Base-by-base conservation (phyloP, 257 asterid species). In the Solanum pinnatisectum region DNA sequence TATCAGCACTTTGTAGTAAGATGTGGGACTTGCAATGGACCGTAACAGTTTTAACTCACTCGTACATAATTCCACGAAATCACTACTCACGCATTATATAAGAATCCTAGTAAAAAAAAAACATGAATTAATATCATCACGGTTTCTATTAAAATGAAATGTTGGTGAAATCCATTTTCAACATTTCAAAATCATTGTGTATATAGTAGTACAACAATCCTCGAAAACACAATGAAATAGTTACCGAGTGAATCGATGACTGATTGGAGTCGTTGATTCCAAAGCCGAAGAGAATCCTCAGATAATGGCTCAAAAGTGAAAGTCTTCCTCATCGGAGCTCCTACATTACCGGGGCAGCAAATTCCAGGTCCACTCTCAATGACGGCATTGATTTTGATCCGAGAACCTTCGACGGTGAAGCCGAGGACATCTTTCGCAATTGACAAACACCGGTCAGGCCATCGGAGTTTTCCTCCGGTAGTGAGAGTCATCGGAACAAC, bases 341-440 rank as follows among this genome's bases (percentile, higher is more conserved):
- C 68, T 78, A 71, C 67, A 11, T 89, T 84, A 20, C 87, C 59
- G 52, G 87, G 87, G 90, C 96, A 93, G 89, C 94, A 93, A 42
- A 92, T 60, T 88, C 95, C 95, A 59, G 90, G 89, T 36, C 74
- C 87, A 25, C 77, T 85, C 49, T 92, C 93, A 65, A 93, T 90
- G 10, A 93, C 89, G 65, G 96, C 91, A 87, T 93, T 93, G 88
- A 97, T 88, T 63, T 89, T 90, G 87, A 97, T 89, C 86, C 71
- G 91, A 63, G 84, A 84, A 78, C 95, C 97, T 35, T 93, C 95
- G 37, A 91, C 92, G 20, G 94, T 87, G 91, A 96, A 94, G 9
- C 99, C 98, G 86, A 97, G 92, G 71, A 96, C 98, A 84, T 97
- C 93, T 87, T 93, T 92, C 81, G 92, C 98, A 60, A 97, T 78